Conservation (phyloP, 148 eudicot species). For the Chenopodium album region DNA sequence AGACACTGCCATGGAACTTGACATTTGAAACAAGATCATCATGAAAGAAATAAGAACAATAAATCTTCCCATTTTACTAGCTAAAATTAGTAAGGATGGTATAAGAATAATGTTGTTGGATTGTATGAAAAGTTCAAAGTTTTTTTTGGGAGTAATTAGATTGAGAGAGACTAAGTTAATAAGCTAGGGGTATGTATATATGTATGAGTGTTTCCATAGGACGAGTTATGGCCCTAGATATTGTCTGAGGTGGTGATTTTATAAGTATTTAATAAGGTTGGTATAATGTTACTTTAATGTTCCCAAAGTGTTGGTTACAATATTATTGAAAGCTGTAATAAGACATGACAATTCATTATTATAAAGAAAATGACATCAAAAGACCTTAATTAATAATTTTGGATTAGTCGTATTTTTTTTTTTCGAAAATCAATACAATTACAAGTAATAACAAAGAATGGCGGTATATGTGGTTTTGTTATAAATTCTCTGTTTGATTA, state of each 20-base stretch:
- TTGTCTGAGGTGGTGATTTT: conserved; percentile 6
- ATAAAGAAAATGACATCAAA: not conserved
- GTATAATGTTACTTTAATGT: not conserved
- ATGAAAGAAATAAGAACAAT: conserved; percentile 5
- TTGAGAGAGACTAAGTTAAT: not conserved
- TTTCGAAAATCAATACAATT: too few relatives aligned
- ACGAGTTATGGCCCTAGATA: conserved; percentile 18
- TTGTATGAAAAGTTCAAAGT: not conserved
- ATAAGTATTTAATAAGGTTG: not conserved
- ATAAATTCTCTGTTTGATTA: too few relatives aligned
- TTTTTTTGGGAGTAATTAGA: conserved; percentile 9
- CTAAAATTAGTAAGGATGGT: not conserved
- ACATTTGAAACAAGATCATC: conserved; percentile 16
- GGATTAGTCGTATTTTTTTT: not conserved
- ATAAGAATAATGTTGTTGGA: too few relatives aligned
- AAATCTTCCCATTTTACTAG: conserved; percentile 11
- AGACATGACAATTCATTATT: not conserved
- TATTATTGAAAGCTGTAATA: not conserved
- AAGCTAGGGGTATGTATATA: not conserved
- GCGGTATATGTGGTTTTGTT: not conserved
- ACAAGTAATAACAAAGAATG: too few relatives aligned
- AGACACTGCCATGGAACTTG: conserved; percentile 16
- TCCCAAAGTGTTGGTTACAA: not conserved
- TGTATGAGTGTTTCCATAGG: not conserved
- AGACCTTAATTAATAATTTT: not conserved